Evolutionary conservation across 495 filamentous ascomycete species (phyloP).

Genomic region (Aspergillus mulundensis): DNA sequence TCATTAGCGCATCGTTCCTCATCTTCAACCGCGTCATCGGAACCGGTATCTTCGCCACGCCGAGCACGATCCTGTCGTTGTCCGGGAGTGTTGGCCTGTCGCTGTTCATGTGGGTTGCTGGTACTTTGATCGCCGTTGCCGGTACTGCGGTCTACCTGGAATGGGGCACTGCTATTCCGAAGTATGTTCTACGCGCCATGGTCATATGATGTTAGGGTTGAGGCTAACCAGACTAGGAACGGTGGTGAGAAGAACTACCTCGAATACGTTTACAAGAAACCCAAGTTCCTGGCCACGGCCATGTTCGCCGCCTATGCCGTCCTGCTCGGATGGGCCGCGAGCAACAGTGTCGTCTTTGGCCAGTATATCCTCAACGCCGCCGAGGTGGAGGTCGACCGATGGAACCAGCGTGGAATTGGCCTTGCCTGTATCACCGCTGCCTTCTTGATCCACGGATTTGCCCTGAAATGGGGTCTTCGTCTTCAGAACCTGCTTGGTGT

Average conservation of each 20-base stretch:
- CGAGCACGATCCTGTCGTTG: constrained; percentile 49
- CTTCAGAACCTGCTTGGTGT: constrained; percentile 62
- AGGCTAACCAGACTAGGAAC: constrained; percentile 33
- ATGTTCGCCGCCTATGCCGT: constrained; percentile 59
- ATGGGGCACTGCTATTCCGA: constrained; percentile 51
- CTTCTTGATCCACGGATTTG: constrained; percentile 55
- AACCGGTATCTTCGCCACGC: constrained; percentile 63
- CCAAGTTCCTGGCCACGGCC: constrained; percentile 61
- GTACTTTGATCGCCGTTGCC: constrained; percentile 44
- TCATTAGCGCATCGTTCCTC: constrained; percentile 57
- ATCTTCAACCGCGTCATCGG: constrained; percentile 66
- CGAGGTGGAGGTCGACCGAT: constrained; percentile 56
- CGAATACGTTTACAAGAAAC: constrained; percentile 60
- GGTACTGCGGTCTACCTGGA: constrained; percentile 53
- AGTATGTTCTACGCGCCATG: constrained; percentile 20
- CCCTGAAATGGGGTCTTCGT: constrained; percentile 65
- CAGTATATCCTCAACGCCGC: constrained; percentile 64
- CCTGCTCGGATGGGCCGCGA: constrained; percentile 50
- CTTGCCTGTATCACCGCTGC: constrained; percentile 62
- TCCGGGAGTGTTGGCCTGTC: constrained; percentile 51
- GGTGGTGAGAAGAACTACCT: constrained; percentile 71
- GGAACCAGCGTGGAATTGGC: constrained; percentile 64
- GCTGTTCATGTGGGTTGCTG: constrained; percentile 51
- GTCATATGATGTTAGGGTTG: not conserved
- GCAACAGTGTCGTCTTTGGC: constrained; percentile 67